Evolutionary conservation across 2,329 filamentous ascomycete genomes (phyloP).

Genomic region (Colletotrichum limetticola): DNA sequence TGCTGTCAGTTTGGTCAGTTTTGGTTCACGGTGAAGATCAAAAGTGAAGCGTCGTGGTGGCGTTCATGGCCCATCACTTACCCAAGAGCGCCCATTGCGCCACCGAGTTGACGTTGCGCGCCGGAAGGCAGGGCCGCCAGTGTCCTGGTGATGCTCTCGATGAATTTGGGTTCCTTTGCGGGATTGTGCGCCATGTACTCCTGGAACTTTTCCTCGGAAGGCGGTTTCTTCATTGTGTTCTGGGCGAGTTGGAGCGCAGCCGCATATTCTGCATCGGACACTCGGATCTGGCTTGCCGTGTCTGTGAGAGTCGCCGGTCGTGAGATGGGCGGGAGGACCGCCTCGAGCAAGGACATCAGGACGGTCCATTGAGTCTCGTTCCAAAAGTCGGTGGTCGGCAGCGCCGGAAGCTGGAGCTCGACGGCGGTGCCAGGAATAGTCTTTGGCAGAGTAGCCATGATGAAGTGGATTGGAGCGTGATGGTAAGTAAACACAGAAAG

Average conservation of each 20-base stretch:
- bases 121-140: conserved; percentile 48
- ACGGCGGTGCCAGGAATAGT: not conserved
- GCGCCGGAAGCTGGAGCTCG: conserved; percentile 26
- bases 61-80: conserved; percentile 43
- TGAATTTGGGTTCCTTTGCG: conserved; percentile 63
- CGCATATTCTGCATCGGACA: conserved; percentile 63
- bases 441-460: conserved; percentile 20
- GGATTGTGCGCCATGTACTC: conserved; percentile 65
- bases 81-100: conserved; percentile 54
- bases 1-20: conserved; percentile 53
- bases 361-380: conserved; percentile 63
- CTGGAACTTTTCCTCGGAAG: conserved; percentile 56
- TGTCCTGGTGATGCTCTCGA: conserved; percentile 57
- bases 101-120: conserved; percentile 49
- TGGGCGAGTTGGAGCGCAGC: conserved; percentile 52
- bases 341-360: conserved; percentile 65
- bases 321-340: conserved; percentile 69
- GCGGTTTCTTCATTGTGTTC: conserved; percentile 49
- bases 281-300: conserved; percentile 52
- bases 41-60: not conserved
- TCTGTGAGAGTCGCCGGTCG: conserved; percentile 52
- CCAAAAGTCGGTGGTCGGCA: conserved; percentile 50
- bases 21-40: not conserved
- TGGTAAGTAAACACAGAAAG: not conserved
- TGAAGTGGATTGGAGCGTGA: not conserved